These are phyloP conservation scores for Schizochytrium sp. DNA, from an alignment of 108 stramenopile species.

Conservation along the genomic window DNA sequence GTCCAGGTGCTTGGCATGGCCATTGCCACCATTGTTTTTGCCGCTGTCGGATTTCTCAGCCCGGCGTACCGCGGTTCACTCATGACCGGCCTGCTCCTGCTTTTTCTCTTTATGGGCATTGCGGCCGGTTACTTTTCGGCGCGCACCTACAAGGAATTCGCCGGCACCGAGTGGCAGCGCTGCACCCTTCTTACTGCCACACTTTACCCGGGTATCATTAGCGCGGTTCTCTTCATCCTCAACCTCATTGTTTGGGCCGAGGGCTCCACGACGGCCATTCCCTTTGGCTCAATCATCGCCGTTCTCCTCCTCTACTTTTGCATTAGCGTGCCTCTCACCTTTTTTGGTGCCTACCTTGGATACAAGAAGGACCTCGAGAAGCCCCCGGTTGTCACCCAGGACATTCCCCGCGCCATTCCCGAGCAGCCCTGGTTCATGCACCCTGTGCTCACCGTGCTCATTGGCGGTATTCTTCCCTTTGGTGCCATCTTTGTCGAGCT, in stretches of 20 bases:
- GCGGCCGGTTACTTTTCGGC: slow-evolving; percentile 72
- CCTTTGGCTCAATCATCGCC: slow-evolving; percentile 78
- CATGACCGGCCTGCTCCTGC: slow-evolving; percentile 73
- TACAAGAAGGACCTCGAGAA: slow-evolving; percentile 73
- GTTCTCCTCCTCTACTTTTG: slow-evolving; percentile 97
- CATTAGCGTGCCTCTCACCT: slow-evolving; percentile 88
- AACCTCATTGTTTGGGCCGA: slow-evolving; percentile 77
- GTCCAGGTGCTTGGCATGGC: slow-evolving; percentile 62
- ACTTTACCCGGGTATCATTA: slow-evolving; percentile 75
- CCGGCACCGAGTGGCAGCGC: slow-evolving; percentile 81
- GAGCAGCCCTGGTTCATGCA: slow-evolving; percentile 77
- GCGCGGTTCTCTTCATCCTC: slow-evolving; percentile 68
- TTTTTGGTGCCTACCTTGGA: slow-evolving; percentile 96
- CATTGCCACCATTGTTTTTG: slow-evolving; percentile 64
- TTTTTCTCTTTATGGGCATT: slow-evolving; percentile 79
- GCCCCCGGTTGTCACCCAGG: slow-evolving; percentile 61
- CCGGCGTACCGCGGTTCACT: slow-evolving; percentile 85
- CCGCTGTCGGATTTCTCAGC: slow-evolving; percentile 80
- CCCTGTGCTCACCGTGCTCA: slow-evolving; percentile 63
- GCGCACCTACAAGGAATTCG: slow-evolving; percentile 84
- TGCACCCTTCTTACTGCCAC: slow-evolving; percentile 84
- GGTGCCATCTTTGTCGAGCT: slow-evolving; percentile 94
- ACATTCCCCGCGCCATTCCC: slow-evolving; percentile 83
- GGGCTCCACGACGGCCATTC: slow-evolving; percentile 80
- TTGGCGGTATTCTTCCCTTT: slow-evolving; percentile 95